Conservation (phyloP, 352 stramenopile species). For the Phytophthora constricta region DNA sequence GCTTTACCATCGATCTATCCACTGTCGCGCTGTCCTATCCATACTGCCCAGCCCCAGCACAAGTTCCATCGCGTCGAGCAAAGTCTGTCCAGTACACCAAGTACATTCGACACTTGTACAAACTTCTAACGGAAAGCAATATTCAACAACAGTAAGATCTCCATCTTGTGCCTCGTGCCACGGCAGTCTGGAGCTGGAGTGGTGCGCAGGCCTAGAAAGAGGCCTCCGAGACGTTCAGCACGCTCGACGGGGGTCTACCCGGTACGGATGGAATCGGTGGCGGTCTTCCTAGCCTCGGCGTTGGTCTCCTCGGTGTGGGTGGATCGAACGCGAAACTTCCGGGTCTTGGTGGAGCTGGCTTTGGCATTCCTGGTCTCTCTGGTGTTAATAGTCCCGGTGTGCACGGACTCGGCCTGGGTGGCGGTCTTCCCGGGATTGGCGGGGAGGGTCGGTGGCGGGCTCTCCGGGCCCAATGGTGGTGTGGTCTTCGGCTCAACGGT, state of each 20-base stretch:
- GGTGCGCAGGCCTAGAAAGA: background rate
- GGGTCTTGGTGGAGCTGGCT: background rate
- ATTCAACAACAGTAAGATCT: background rate
- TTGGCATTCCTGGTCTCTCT: background rate
- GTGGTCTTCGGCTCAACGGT: too few species aligned
- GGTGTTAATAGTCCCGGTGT: background rate
- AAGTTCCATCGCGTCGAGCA: too few species aligned
- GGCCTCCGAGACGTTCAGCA: conserved; percentile 11
- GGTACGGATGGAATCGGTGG: background rate
- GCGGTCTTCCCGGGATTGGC: background rate
- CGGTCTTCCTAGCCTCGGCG: background rate
- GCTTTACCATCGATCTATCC: too few species aligned
- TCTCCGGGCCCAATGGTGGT: too few species aligned
- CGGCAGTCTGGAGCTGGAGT: background rate
- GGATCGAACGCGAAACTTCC: too few species aligned
- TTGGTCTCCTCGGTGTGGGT: too few species aligned
- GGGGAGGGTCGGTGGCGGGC: background rate
- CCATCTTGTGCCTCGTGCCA: background rate
- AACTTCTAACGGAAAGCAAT: background rate
- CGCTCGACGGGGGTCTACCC: background rate
- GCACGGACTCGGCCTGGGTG: background rate
- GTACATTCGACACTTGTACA: too few species aligned
- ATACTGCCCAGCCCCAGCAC: too few species aligned
- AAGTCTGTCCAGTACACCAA: too few species aligned
- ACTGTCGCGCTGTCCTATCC: too few species aligned